Evolutionary conservation across 176 grass and related monocot genomes (phyloP), one percentile per base, ranked within the genome.

Genomic region (bread wheat (Triticum aestivum)): DNA sequence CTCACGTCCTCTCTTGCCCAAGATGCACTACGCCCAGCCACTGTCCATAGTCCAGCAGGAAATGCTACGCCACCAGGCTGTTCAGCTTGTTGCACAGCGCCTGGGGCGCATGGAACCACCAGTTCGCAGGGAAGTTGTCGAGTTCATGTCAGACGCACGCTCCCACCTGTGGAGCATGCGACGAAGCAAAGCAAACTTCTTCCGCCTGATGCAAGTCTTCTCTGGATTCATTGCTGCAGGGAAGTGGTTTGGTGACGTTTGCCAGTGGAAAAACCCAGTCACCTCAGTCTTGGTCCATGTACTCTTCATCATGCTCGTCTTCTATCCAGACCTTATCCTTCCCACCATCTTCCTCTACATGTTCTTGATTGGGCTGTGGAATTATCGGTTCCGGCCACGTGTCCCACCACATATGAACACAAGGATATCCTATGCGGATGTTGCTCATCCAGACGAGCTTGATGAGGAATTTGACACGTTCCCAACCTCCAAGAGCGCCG

Each of bases 401-500:
- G 75, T 92, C 62, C 96, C 96, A 68, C 93, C 96, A 45, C 91
- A 95, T 42, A 94, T 98, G 91, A 86, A 95, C 88, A 95, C 91
- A 15, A 85, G 86, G 85, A 72, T 95, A 82, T 98, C 96, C 23
- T 87, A 84, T 24, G 96, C 90, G 15, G 91, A 98, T 70, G 58
- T 66, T 12, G 86, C 87, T 4, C 23, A 81, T 76, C 90, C 87
- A 56, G 97, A 99, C 26, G 97, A 99, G 77, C 85, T 99, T 61
- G 97, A 99, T 68, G 97, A 99, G 79, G 97, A 99, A 80, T 99
- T 99, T 68, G 97, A 99, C 72, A 90, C 90, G 10, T 99, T 96
- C 80, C 97, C 97, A 24, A 96, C 97, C 3, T 68, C 88, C 9
- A 85, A 47, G 84, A 84, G 69, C 73, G 24, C 82, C 30, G 96